phyloP scores from a whole-genome alignment of 2,329 filamentous ascomycete species.

The Nemania serpens region DNA sequence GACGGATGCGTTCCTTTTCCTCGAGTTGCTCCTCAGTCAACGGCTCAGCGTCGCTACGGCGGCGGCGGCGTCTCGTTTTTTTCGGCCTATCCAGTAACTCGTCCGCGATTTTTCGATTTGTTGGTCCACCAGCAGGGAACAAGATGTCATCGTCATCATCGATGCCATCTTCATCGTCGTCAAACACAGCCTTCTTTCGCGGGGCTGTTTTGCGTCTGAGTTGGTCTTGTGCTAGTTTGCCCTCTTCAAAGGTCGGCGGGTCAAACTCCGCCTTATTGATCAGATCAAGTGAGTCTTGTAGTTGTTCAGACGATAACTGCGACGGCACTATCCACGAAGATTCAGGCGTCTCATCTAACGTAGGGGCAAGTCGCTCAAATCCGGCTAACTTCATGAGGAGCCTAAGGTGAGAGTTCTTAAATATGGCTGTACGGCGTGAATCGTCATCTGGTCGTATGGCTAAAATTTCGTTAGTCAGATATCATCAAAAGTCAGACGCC shows the following conservation, averaged over 20 bases:
- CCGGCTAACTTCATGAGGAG: constrained; percentile 80
- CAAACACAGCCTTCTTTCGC: constrained; percentile 65
- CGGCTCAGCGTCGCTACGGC: constrained; percentile 50
- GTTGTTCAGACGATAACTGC: constrained; percentile 62
- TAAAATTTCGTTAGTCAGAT: constrained; percentile 44
- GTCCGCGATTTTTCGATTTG: constrained; percentile 57
- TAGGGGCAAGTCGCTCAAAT: constrained; percentile 62
- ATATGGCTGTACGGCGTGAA: constrained; percentile 72
- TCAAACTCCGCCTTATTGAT: constrained; percentile 80
- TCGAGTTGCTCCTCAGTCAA: constrained; percentile 67
- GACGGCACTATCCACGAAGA: constrained; percentile 79
- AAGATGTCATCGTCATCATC: constrained; percentile 62
- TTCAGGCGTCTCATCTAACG: constrained; percentile 71
- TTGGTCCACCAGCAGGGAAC: constrained; percentile 73
- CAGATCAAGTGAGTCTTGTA: constrained; percentile 70
- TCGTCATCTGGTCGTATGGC: constrained; percentile 68
- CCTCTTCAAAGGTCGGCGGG: constrained; percentile 77
- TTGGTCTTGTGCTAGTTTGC: constrained; percentile 73
- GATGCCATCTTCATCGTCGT: constrained; percentile 69
- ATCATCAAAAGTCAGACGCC: not conserved
- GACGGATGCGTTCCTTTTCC: constrained; percentile 64
- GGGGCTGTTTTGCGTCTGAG: constrained; percentile 71
- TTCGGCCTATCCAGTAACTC: constrained; percentile 59
- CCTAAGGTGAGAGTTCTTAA: constrained; percentile 86
- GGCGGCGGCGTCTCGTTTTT: constrained; percentile 64